phyloP scores from a whole-genome alignment of 1,284 basidiomycete species.

The Fomitiporia mediterranea region DNA sequence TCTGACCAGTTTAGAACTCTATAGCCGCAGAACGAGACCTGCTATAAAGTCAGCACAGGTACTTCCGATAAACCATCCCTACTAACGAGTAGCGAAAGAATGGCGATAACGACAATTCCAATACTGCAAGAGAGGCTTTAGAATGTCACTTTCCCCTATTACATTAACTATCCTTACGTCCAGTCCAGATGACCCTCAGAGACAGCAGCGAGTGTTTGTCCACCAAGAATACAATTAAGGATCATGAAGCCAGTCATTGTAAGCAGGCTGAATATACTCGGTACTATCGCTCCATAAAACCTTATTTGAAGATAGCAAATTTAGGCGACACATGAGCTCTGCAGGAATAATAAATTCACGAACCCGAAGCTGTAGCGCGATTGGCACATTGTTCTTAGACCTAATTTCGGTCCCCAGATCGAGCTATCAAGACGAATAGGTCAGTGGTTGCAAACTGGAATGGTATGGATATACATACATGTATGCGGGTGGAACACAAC shows the following conservation, averaged over 20 bases:
- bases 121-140: slow-evolving; percentile 49
- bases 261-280: slow-evolving; percentile 60
- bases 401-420: slow-evolving; percentile 83
- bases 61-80: not conserved
- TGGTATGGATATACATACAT: slow-evolving; percentile 38
- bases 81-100: slow-evolving; percentile 71
- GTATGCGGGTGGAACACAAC: slow-evolving; percentile 51
- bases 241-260: slow-evolving; percentile 71
- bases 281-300: slow-evolving; percentile 62
- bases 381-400: slow-evolving; percentile 85
- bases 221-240: slow-evolving; percentile 74
- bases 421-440: slow-evolving; percentile 39
- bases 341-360: too few relatives aligned
- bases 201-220: slow-evolving; percentile 73
- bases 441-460: not conserved
- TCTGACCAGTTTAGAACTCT: slow-evolving; percentile 62
- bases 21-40: slow-evolving; percentile 80
- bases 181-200: slow-evolving; percentile 59
- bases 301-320: slow-evolving; percentile 31
- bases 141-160: too few relatives aligned
- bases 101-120: slow-evolving; percentile 82
- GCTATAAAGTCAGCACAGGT: slow-evolving; percentile 5
- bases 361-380: slow-evolving; percentile 80
- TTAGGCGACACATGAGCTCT: not conserved
- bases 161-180: slow-evolving; percentile 60